Percentiles rank a stretch among this genome's conserved stretches.
Evolutionary conservation across 495 filamentous ascomycete genomes (phyloP).

Genomic region (Aspergillus sclerotioniger): DNA sequence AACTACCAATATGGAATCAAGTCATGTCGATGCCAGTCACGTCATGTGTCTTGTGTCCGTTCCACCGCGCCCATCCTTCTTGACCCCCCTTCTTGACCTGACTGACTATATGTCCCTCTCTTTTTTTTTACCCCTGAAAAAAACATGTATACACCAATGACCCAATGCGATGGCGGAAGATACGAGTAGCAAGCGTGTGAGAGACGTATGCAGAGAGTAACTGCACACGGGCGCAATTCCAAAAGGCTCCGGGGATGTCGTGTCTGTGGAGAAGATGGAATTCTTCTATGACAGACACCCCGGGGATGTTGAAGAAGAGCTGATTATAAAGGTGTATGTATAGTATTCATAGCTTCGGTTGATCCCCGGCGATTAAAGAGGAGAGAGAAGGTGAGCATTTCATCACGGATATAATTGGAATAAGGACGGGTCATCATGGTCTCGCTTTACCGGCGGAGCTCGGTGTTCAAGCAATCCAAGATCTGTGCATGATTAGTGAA

Average conservation of each 20-base stretch:
- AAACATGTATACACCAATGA: conserved; percentile 10
- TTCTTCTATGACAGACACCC: neutral
- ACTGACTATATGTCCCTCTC: neutral
- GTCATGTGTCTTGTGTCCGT: too few species aligned
- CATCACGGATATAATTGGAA: conserved; percentile 15
- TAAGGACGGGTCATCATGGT: conserved; percentile 25
- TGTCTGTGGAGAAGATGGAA: neutral
- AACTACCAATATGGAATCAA: too few species aligned
- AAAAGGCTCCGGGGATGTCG: neutral
- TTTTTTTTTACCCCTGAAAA: conserved; percentile 7
- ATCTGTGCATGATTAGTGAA: conserved; percentile 27
- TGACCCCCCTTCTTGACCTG: neutral
- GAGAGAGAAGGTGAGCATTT: conserved; percentile 2
- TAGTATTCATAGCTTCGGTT: neutral
- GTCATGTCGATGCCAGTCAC: too few species aligned
- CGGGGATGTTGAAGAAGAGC: conserved; percentile 10
- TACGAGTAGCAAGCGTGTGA: neutral
- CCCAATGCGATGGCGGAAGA: conserved; percentile 6
- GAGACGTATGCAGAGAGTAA: neutral
- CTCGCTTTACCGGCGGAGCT: conserved; percentile 37
- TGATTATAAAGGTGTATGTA: conserved; percentile 16
- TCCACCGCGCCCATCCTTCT: too few species aligned
- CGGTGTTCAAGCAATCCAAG: conserved; percentile 41
- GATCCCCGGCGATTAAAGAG: conserved; percentile 7
- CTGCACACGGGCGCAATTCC: neutral